Evolutionary conservation across 2,329 filamentous ascomycete genomes (phyloP).

Genomic region (Sporothrix sp.): DNA sequence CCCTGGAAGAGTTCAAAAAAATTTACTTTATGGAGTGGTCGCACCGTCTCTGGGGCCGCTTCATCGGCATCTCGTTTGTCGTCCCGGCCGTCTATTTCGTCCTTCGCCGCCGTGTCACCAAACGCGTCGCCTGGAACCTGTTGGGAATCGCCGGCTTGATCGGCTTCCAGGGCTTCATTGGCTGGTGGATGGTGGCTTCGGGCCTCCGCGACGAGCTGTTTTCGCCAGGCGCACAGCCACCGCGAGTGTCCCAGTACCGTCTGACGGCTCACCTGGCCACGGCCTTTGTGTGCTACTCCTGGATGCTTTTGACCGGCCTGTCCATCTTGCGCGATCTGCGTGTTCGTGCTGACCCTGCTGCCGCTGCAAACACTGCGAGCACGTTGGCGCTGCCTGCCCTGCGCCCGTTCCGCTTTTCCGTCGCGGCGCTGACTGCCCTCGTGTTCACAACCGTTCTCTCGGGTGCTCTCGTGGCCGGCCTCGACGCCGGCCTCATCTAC

Average conservation of each 20-base stretch:
- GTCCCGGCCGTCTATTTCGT: slow-evolving; percentile 84
- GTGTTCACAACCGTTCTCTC: slow-evolving; percentile 90
- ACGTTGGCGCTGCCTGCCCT: slow-evolving; percentile 59
- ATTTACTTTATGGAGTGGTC: slow-evolving; percentile 99
- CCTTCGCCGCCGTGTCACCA: slow-evolving; percentile 65
- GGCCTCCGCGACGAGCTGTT: slow-evolving; percentile 94
- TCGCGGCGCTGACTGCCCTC: slow-evolving; percentile 60
- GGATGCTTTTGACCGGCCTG: slow-evolving; percentile 87
- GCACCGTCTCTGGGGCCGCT: slow-evolving; percentile 85
- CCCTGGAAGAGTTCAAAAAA: slow-evolving; percentile 85
- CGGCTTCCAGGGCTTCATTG: slow-evolving; percentile 87
- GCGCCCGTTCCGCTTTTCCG: slow-evolving; percentile 60
- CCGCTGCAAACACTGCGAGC: slow-evolving; percentile 49
- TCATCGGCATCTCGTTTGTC: slow-evolving; percentile 84
- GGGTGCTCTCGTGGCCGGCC: slow-evolving; percentile 82
- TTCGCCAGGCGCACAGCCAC: slow-evolving; percentile 79
- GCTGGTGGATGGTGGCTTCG: slow-evolving; percentile 99
- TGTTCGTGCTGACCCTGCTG: slow-evolving; percentile 57
- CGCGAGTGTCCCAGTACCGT: slow-evolving; percentile 89
- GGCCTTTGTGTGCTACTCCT: slow-evolving; percentile 85
- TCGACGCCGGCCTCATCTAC: slow-evolving; percentile 95
- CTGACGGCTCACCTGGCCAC: slow-evolving; percentile 81
- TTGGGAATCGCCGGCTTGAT: slow-evolving; percentile 80
- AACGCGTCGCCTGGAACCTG: slow-evolving; percentile 66
- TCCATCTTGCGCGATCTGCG: slow-evolving; percentile 69